A percentile compares a stretch with the other conserved stretches of the same genome.
These are phyloP conservation scores for Acrodontium crateriforme DNA, from an alignment of 2,329 filamentous ascomycete genomes.

Conservation along the genomic window DNA sequence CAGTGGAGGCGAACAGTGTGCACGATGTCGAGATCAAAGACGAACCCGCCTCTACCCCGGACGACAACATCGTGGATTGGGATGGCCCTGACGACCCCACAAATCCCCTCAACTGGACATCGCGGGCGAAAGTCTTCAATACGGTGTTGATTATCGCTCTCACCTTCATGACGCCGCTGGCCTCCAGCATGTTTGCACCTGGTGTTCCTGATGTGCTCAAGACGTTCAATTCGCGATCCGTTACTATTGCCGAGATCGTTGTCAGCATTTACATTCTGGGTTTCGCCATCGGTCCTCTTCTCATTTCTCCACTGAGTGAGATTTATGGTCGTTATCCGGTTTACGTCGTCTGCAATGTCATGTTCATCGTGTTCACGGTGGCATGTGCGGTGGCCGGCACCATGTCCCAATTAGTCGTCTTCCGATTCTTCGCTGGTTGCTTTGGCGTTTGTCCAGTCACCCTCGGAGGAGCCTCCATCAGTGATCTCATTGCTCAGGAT, in stretches of 20 bases:
- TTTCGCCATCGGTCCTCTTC: constrained; percentile 21
- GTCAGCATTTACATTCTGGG: constrained; percentile 49
- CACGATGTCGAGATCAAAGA: too few relatives aligned
- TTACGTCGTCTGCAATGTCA: constrained; percentile 10
- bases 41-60: too few relatives aligned
- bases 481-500: constrained; percentile 9
- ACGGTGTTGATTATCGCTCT: constrained; percentile 35
- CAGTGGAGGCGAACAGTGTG: too few relatives aligned
- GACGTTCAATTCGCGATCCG: constrained; percentile 43
- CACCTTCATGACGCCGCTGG: constrained; percentile 37
- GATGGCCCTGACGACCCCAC: constrained; percentile 31
- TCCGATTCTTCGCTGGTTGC: constrained; percentile 28
- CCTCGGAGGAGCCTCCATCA: constrained; percentile 9
- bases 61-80: constrained; percentile 46
- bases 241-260: constrained; percentile 45
- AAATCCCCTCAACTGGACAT: constrained; percentile 47
- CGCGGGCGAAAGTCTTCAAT: constrained; percentile 22
- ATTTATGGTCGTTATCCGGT: constrained; percentile 18
- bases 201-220: constrained; percentile 46
- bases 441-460: constrained; percentile 33
- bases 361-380: constrained; percentile 8
- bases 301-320: constrained; percentile 25
- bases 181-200: constrained; percentile 50
- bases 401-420: constrained; percentile 15
- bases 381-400: constrained; percentile 3